Evolutionary conservation across 148 eudicot genomes (phyloP), one percentile per base, ranked within the genome.

Genomic region (Cornus florida): DNA sequence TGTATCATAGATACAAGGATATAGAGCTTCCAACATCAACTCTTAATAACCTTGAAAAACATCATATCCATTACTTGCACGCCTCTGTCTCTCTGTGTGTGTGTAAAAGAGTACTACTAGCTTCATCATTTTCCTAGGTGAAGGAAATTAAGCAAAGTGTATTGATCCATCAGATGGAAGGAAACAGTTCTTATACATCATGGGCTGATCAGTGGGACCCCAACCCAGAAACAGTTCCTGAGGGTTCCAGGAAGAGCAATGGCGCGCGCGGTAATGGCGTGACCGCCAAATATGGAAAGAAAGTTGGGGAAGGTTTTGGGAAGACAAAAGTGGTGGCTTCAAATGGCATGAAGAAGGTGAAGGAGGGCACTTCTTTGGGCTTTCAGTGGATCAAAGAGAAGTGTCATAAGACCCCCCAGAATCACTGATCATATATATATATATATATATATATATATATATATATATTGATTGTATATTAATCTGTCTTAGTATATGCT

Each of bases 201-300:
- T 93, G 97, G 97, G 95, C 95, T 0, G 97, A 93, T 70, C 97
- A 93, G 67, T 91, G 92, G 92, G 97, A 93, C 76, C 75, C 86
- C 16, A 70, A 80, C 7, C 79, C 90, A 7, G 81, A 83, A 33
- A 53, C 75, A 41, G 64, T 64, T 0, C 67, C 82, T 0, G 57
- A 17, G 9, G 74, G 8, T 66, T 46, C 75, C 31, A 75, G 41
- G 74, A 86, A 14, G 35, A 28, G 86, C 11, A 88, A 87, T 12
- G 75, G 74, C n/a, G n/a, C n/a, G n/a, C n/a, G n/a, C 28, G 28
- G 28, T 28, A 28, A 28, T 28, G 28, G 28, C 28, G 28, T 28
- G 5, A 87, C 78, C 41, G 71, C 78, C 67, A 74, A 74, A 71
- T 70, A 81, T 19, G 83, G 79, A 74, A 89, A 90, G 86, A 92